Evolutionary conservation across 129 eudicot species (phyloP), one percentile per base, ranked within the genome.

Genomic region (Smallanthus sonchifolius): DNA sequence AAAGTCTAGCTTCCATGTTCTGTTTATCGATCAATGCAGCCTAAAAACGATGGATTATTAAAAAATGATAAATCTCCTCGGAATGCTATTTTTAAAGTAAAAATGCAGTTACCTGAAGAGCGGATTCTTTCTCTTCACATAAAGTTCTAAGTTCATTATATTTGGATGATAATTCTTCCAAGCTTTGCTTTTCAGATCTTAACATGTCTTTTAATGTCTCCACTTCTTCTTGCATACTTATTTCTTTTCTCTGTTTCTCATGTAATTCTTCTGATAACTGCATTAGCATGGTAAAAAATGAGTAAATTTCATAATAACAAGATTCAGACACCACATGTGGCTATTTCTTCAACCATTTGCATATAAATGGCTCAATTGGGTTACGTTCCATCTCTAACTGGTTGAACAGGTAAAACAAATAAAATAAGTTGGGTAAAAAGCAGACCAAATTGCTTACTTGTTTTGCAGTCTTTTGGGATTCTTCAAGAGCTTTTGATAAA

Each of bases 401-500:
- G 34, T 56, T 24, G 63, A 56, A 56, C 4, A 2, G 5, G 14
- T 30, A 34, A 13, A 61, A 61, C 4, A 56, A 28, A 56, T 10
- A 10, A 0, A 56, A 43, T 43, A 44, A 24, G 37, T 10, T 3
- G 32, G 4, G 10, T 17, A 17, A 7, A 54, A 17, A 17, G 2
- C 19, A 3, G 8, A 32, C 40, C 49, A 55, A 64, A 64, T 19
- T 65, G 78, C 92, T 82, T 76, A 95, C 99, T 72, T 88, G 80
- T 20, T 81, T 84, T 68, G 83, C 88, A 77, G 83, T 78, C 14
- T 74, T 85, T 65, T 87, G 87, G n/a, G 97, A 91, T 69, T 88
- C 99, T 86, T 95, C 97, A 70, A 87, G 87, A 67, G 96, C 86
- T 75, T 85, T 91, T 15, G 89, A 85, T 82, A 94, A 76, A 51